Base-by-base conservation (phyloP, 2,329 filamentous ascomycete genomes). In the Colletotrichum sojae region DNA sequence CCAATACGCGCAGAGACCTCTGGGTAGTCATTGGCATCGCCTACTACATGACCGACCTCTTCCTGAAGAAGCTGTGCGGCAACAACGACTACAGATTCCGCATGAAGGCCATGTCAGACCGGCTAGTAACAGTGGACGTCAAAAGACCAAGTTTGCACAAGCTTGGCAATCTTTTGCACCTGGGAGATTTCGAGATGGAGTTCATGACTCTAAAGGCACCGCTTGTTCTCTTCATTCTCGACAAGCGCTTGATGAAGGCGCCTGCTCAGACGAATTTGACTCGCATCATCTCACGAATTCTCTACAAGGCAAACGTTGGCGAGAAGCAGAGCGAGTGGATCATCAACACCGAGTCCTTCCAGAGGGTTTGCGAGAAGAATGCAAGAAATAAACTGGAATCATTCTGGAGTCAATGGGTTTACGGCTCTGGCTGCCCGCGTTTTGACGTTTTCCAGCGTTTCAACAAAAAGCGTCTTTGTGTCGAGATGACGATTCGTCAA, bases 401-500 rank as follows among this genome's bases (percentile, higher is more conserved):
- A 1, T 98, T 99, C 78, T 98, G 97, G 86, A 90, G 91, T 51
- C 95, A 99, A 77, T 99, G 95, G 95, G 89, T 99, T 0, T 89
- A 92, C 71, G 92, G 93, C 12, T 91, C 94, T 16, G 97, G 97
- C 0, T 98, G 95, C 75, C 96, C 97, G 0, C 89, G 91, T 49
- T 97, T 99, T 74, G 87, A 92, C 56, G 93, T 97, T 56, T 92
- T 90, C 46, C 95, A 97, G 73, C 89, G 91, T 18, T 99, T 99
- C 82, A 99, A 99, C 78, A 98, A 98, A 83, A 99, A 99, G 83
- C 93, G 97, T 74, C 86, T 98, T 4, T 95, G 95, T 31, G 94
- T 99, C 1, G 95, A 98, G 79, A 92, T 99, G 85, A 92, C 90
- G 10, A 93, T 99, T 72, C 89, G 88, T 58, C 97, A 99, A 79